A percentile compares a stretch with the other conserved stretches of the same genome.
Evolutionary conservation across 208 protist genomes (phyloP).

Genomic region (Perkinsela sp.): DNA sequence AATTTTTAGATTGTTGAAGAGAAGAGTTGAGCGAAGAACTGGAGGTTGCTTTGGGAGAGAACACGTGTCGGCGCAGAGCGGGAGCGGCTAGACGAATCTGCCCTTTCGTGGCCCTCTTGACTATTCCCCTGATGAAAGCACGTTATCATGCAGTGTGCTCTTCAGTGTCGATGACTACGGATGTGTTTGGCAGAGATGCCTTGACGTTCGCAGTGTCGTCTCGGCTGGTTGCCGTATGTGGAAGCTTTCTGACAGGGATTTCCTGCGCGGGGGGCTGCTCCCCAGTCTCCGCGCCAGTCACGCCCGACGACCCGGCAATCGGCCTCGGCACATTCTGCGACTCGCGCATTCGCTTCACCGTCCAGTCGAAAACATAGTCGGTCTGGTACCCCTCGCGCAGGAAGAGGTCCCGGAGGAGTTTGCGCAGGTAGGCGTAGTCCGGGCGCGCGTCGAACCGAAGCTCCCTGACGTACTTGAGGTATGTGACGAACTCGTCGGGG

Average conservation of each 20-base stretch:
- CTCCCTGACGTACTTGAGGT: slow-evolving; percentile 81
- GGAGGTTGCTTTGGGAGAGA: too few species aligned
- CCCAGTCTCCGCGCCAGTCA: not conserved
- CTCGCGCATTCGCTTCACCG: slow-evolving; percentile 36
- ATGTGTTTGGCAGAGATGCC: too few species aligned
- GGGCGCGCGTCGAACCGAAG: slow-evolving; percentile 95
- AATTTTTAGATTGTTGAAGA: not conserved
- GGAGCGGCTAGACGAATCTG: too few species aligned
- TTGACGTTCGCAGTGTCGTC: too few species aligned
- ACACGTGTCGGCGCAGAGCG: too few species aligned
- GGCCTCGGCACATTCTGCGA: not conserved
- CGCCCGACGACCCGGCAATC: not conserved
- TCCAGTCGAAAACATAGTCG: slow-evolving; percentile 97
- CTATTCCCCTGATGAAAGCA: too few species aligned
- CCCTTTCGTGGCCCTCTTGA: too few species aligned
- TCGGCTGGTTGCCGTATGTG: too few species aligned
- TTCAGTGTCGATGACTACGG: too few species aligned
- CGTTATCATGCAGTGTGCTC: too few species aligned
- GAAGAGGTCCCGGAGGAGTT: slow-evolving; percentile 92
- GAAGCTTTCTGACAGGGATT: not conserved
- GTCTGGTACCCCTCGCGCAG: slow-evolving; percentile 80
- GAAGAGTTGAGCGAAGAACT: not conserved
- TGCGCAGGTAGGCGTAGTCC: slow-evolving; percentile 90
- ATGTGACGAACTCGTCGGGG: slow-evolving; percentile 79
- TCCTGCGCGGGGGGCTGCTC: not conserved